Evolutionary conservation across 2,329 filamentous ascomycete genomes (phyloP), one percentile per base, ranked within the genome.

Genomic region (Colletotrichum eremochloae): DNA sequence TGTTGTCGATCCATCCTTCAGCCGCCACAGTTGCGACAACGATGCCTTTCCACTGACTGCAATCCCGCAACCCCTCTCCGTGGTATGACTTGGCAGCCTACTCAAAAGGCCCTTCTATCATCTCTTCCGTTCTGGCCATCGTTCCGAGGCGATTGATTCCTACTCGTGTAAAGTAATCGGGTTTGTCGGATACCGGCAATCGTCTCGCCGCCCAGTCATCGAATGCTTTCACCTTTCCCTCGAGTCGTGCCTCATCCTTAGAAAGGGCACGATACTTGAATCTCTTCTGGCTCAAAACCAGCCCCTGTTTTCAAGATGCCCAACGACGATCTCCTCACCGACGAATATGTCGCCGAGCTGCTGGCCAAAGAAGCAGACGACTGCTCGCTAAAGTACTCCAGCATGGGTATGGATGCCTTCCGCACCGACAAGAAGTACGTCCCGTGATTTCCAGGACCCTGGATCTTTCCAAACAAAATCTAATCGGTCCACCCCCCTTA

Each of bases 331-430:
- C 79, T 89, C 33, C 81, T 92, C 58, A 91, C 90, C 29, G 94
- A 97, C 79, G 92, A 94, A 63, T 94, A 95, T 78, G 91, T 97
- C 74, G 94, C 94, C 20, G 88, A 88, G 60, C 84, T 97, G n/a
- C 86, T 98, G 46, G 89, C 91, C 63, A 90, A 93, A 76, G 95
- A 98, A 81, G 95, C 95, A 15, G 90, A 88, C 71, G 89, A 92
- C 70, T 92, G 87, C 76, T 93, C 92, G 3, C 83, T 93, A 58
- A 93, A 90, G 78, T 96, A 95, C 80, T 93, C 93, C 1, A 84
- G 92, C 8, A 86, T 94, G 78, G 94, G 94, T 12, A 84, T 95
- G 74, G 89, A 93, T 67, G 93, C 92, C 24, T 92, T 90, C 76
- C 79, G 78, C 63, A 69, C 76, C 46, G 77, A 84, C 75, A 86